Conservation (phyloP, 768 basidiomycete species). For the Gloeopeniophorella convolvens region DNA sequence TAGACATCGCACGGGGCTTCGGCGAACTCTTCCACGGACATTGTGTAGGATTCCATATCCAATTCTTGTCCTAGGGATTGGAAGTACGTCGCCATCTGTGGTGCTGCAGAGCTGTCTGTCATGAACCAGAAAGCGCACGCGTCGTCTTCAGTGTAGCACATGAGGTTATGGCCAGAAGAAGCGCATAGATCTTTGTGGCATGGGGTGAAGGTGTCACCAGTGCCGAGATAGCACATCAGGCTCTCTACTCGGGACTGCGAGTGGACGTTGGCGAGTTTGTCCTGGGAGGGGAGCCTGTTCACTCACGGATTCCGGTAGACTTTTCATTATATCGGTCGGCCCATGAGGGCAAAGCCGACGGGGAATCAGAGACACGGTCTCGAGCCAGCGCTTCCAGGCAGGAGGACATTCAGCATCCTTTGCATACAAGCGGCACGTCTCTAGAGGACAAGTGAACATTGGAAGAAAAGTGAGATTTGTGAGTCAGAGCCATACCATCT, state of each 20-base stretch:
- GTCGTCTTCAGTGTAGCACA: conserved; percentile 70
- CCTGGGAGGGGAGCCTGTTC: conserved; percentile 1
- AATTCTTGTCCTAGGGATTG: conserved; percentile 47
- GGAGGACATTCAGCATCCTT: conserved; percentile 70
- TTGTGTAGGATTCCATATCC: conserved; percentile 67
- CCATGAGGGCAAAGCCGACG: conserved; percentile 44
- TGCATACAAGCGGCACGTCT: conserved; percentile 60
- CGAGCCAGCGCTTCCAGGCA: conserved; percentile 60
- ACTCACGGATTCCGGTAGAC: conserved; percentile 48
- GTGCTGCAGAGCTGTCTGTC: conserved; percentile 57
- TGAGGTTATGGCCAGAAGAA: conserved; percentile 80
- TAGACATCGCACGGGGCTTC: conserved; percentile 64
- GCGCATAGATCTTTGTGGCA: conserved; percentile 83
- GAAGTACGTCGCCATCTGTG: conserved; percentile 53
- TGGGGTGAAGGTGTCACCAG: conserved; percentile 78
- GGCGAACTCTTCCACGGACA: conserved; percentile 56
- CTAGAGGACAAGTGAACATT: conserved; percentile 29
- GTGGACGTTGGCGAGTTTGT: background rate
- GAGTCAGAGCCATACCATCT: conserved; percentile 9
- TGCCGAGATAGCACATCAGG: conserved; percentile 79
- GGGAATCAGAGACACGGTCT: conserved; percentile 43
- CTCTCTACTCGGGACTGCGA: conserved; percentile 48
- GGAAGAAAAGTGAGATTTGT: background rate
- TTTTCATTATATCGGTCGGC: conserved; percentile 49
- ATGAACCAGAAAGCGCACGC: conserved; percentile 86